phyloP scores from a whole-genome alignment of 768 basidiomycete species.

The Fomitopsis serialis region DNA sequence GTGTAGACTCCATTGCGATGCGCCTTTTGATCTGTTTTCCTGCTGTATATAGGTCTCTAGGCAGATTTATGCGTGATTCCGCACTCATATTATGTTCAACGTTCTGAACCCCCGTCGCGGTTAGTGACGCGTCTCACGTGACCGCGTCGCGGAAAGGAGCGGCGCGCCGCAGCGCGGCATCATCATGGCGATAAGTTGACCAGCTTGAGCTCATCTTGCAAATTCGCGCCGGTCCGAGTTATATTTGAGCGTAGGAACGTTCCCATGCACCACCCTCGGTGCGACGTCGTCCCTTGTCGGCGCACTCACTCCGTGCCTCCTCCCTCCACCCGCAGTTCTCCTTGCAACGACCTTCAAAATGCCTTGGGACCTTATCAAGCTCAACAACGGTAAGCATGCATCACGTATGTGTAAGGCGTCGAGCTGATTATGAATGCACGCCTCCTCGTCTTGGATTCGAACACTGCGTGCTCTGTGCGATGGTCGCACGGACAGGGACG shows the following conservation, averaged over 20 bases:
- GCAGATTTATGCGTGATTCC: too few relatives aligned
- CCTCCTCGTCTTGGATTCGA: not conserved
- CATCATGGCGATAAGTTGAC: not conserved
- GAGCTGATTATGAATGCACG: not conserved
- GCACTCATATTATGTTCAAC: too few relatives aligned
- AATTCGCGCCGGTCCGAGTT: not conserved
- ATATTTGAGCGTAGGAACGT: too few relatives aligned
- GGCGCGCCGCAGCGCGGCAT: not conserved
- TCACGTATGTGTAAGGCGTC: conserved; percentile 5
- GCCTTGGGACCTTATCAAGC: conserved; percentile 55
- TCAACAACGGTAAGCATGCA: conserved; percentile 54
- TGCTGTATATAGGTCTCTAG: too few relatives aligned
- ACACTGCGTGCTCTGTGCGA: not conserved
- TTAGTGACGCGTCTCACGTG: not conserved
- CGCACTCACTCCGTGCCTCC: not conserved
- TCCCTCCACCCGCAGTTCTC: not conserved
- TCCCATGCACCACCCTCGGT: not conserved
- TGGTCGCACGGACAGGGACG: conserved; percentile 28
- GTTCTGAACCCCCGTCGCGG: too few relatives aligned
- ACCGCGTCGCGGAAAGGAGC: not conserved
- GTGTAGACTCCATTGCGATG: too few relatives aligned
- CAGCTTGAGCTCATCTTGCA: not conserved
- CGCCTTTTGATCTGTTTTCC: not conserved
- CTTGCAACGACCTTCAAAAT: conserved; percentile 24
- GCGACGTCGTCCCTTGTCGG: too few relatives aligned